Base-by-base conservation (phyloP, 1,284 basidiomycete species). In the Lentinula novae-zelandiae region DNA sequence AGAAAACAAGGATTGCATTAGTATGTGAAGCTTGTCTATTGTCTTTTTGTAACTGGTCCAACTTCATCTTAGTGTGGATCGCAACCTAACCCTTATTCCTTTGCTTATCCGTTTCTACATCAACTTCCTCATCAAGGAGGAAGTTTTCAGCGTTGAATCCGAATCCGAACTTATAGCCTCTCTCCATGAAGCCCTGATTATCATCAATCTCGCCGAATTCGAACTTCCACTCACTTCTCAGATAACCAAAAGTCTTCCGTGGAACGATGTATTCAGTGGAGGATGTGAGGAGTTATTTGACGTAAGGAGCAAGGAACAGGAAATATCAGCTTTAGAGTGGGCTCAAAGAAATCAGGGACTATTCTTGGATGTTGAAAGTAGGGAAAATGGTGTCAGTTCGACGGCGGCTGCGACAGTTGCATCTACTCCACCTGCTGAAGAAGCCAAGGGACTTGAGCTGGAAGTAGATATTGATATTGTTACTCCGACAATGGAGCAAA, bases 161-260 rank as follows among this genome's bases (percentile, higher is more conserved):
- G 66, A 66, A 34, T 22, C 68, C 0, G 38, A 52, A 2, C 70
- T 75, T 57, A 79, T 84, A 56, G 73, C 76, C 1, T 75, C 73
- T 3, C 71, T 90, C 56, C 73, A 74, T 39, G 72, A 69, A n/a
- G 82, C 86, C 1, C 67, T 86, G 10, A 73, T 70, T 4, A 69
- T 82, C 38, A 71, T 81, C 42, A 78, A 83, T 56, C 67, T 68
- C 15, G 89, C 86, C 0, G 71, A 74, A 48, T 74, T 72, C 15
- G 86, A 91, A 68, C 80, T 92, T 1, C 84, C 84, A 1, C 66
- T 78, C 52, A 84, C 83, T 0, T 77, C 79, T 60, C 74, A 77
- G 60, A 73, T 89, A 31, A 81, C 81, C 10, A 76, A 78, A 58
- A 68, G 75, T 8, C 68, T 88, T 13, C 85, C 87, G 0, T 54